phyloP scores from a whole-genome alignment of 371 early-diverging fungal genomes.

The Thermomucor indicae-seudaticae region DNA sequence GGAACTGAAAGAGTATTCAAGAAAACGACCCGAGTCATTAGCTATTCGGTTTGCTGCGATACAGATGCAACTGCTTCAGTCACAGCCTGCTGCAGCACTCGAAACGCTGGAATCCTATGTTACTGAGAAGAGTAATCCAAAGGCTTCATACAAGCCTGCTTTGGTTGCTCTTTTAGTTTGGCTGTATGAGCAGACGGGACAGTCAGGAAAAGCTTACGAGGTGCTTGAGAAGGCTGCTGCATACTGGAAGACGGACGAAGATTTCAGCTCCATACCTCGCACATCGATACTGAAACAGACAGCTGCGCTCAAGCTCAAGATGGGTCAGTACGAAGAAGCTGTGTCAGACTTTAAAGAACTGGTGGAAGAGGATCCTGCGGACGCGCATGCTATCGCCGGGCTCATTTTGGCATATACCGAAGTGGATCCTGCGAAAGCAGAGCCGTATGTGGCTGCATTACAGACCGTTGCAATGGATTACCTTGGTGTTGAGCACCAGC shows the following conservation, averaged over 20 bases:
- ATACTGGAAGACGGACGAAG: constrained; percentile 48
- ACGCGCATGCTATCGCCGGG: constrained; percentile 65
- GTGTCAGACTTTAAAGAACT: constrained; percentile 67
- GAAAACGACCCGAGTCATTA: constrained; percentile 44
- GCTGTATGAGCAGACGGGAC: constrained; percentile 65
- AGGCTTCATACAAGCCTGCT: constrained; percentile 52
- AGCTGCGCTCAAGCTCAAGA: constrained; percentile 66
- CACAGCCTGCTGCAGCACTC: constrained; percentile 50
- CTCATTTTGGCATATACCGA: constrained; percentile 66
- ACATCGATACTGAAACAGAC: constrained; percentile 60
- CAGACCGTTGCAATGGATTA: constrained; percentile 41
- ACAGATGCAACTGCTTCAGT: constrained; percentile 56
- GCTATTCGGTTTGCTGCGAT: constrained; percentile 63
- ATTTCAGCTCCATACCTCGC: constrained; percentile 18
- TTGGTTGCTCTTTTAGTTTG: constrained; percentile 64
- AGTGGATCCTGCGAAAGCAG: constrained; percentile 62
- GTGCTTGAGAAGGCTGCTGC: constrained; percentile 53
- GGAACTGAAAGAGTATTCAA: constrained; percentile 49
- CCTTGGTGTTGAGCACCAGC: constrained; percentile 50
- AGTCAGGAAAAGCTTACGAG: constrained; percentile 56
- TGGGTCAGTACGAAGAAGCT: constrained; percentile 58
- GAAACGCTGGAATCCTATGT: constrained; percentile 47
- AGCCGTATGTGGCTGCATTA: constrained; percentile 60
- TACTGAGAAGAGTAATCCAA: constrained; percentile 21
- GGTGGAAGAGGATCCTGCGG: constrained; percentile 64